Percentiles rank a stretch among this genome's conserved stretches.
Evolutionary conservation across 331 rosid species (phyloP).

Genomic region (Rosa hybrid): DNA sequence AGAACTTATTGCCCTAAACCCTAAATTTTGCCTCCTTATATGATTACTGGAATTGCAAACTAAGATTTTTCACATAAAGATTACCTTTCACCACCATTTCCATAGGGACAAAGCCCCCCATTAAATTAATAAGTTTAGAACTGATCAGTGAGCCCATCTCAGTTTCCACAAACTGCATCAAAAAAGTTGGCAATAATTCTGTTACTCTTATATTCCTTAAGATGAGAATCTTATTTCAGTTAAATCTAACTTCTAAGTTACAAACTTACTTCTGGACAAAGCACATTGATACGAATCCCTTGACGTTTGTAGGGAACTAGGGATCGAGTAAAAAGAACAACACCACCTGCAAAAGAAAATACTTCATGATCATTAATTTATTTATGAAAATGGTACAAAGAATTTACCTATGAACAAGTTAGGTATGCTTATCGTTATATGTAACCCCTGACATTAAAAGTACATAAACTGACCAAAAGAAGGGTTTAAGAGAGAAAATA

Average conservation of each 20-base stretch:
- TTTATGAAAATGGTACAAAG: background rate
- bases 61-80: slow-evolving; percentile 7
- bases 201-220: slow-evolving; percentile 9
- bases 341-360: slow-evolving; percentile 56
- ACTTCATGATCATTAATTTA: background rate
- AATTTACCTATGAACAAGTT: slow-evolving; percentile 5
- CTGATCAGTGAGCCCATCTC: slow-evolving; percentile 44
- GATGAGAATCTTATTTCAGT: slow-evolving; percentile 1
- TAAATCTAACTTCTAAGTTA: background rate
- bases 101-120: slow-evolving; percentile 86
- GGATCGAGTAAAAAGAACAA: slow-evolving; percentile 85
- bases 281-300: slow-evolving; percentile 92
- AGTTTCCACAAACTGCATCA: slow-evolving; percentile 85
- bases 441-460: background rate
- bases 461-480: slow-evolving; percentile 8
- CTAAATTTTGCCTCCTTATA: background rate
- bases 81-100: slow-evolving; percentile 85
- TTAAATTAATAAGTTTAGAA: slow-evolving; percentile 29
- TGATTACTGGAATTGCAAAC: slow-evolving; percentile 1
- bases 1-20: background rate
- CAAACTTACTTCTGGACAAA: slow-evolving; percentile 87
- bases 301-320: slow-evolving; percentile 56
- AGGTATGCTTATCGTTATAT: background rate
- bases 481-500: slow-evolving; percentile 7
- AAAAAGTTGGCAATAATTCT: slow-evolving; percentile 6